These are phyloP conservation scores for Cicer yamashitae DNA, from an alignment of 306 rosid species.

Conservation along the genomic window DNA sequence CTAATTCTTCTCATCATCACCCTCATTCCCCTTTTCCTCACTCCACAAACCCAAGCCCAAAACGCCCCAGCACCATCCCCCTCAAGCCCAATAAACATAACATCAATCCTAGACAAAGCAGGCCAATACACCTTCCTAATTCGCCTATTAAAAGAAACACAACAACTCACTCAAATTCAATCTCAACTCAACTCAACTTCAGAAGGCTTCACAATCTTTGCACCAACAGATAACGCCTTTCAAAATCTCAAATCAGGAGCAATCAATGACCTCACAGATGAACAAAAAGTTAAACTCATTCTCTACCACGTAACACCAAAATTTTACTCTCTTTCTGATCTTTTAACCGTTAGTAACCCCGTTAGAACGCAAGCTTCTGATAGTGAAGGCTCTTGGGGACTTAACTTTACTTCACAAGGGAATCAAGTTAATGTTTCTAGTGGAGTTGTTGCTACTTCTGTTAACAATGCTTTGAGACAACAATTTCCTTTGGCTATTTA, in stretches of 20 bases:
- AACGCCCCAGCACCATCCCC: conserved; percentile 63
- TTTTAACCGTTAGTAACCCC: conserved; percentile 76
- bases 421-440: conserved; percentile 77
- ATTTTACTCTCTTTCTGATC: conserved; percentile 55
- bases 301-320: conserved; percentile 71
- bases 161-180: conserved; percentile 54
- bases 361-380: conserved; percentile 67
- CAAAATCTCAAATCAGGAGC: conserved; percentile 64
- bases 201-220: conserved; percentile 69
- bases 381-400: conserved; percentile 60
- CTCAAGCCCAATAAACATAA: conserved; percentile 62
- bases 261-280: conserved; percentile 55
- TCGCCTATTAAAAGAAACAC: conserved; percentile 62
- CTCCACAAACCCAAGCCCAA: conserved; percentile 53
- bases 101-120: conserved; percentile 59
- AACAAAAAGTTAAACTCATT: conserved; percentile 62
- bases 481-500: conserved; percentile 66
- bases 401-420: conserved; percentile 71
- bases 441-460: conserved; percentile 50
- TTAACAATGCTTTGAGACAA: conserved; percentile 69
- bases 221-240: conserved; percentile 95
- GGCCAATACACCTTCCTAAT: conserved; percentile 69
- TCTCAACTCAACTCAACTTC: conserved; percentile 68
- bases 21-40: conserved; percentile 44
- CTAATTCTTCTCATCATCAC: conserved; percentile 54